phyloP scores from a whole-genome alignment of 1,284 basidiomycete species.

The Cystobasidium sp. region DNA sequence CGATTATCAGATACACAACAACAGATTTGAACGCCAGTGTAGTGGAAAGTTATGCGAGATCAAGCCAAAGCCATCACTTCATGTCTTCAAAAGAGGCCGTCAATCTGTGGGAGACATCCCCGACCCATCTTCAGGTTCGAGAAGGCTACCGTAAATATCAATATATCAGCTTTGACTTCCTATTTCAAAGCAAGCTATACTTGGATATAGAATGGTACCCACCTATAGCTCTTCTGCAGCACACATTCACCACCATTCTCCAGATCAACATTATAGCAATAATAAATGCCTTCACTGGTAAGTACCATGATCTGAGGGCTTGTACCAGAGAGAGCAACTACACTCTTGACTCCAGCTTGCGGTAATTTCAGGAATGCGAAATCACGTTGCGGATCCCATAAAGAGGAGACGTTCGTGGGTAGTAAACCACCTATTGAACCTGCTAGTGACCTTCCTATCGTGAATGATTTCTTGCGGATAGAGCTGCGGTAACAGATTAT shows the following conservation, averaged over 20 bases:
- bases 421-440: slow-evolving; percentile 86
- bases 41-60: neutral
- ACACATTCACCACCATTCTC: slow-evolving; percentile 95
- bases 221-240: slow-evolving; percentile 82
- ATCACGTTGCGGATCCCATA: slow-evolving; percentile 96
- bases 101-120: slow-evolving; percentile 22
- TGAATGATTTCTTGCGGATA: slow-evolving; percentile 72
- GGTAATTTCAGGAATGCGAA: slow-evolving; percentile 92
- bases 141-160: neutral
- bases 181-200: neutral
- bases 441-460: slow-evolving; percentile 77
- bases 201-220: neutral
- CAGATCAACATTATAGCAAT: slow-evolving; percentile 92
- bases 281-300: slow-evolving; percentile 92
- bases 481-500: slow-evolving; percentile 29
- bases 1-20: too few relatives aligned
- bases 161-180: neutral
- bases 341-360: slow-evolving; percentile 68
- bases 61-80: neutral
- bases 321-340: slow-evolving; percentile 83
- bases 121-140: slow-evolving; percentile 39
- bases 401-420: slow-evolving; percentile 86
- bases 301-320: slow-evolving; percentile 97
- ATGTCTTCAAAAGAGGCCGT: neutral
- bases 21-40: too few relatives aligned